These are phyloP conservation scores for Rhizoclosmatium sp. DNA, from an alignment of 192 early-diverging fungal species.

Conservation along the genomic window DNA sequence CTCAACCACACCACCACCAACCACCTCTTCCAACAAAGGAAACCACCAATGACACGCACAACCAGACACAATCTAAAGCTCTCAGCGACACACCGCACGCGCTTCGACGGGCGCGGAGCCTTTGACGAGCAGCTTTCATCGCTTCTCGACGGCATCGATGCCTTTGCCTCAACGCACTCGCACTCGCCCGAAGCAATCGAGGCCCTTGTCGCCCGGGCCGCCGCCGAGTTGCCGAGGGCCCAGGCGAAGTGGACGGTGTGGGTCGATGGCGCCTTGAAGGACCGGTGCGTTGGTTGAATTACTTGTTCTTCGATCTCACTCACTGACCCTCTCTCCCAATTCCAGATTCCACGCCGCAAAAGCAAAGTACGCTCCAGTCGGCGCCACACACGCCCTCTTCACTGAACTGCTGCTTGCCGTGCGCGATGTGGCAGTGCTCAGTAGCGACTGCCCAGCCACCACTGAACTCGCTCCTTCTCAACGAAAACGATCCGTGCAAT, in stretches of 20 bases:
- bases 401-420: conserved; percentile 23
- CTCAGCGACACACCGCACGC: neutral
- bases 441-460: neutral
- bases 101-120: conserved; percentile 1
- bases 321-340: neutral
- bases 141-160: conserved; percentile 11
- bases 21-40: neutral
- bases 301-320: neutral
- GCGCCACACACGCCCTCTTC: conserved; percentile 28
- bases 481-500: neutral
- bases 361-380: neutral
- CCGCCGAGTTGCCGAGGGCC: neutral
- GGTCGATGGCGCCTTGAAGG: conserved; percentile 22
- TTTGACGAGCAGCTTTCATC: conserved; percentile 11
- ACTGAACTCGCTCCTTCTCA: neutral
- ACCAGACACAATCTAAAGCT: conserved; percentile 34
- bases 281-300: conserved; percentile 6
- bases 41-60: neutral
- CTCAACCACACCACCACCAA: neutral
- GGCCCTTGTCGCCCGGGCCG: neutral
- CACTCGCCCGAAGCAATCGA: neutral
- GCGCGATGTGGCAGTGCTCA: neutral
- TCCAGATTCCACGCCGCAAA: conserved; percentile 34
- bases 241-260: conserved; percentile 38
- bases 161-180: neutral